These are phyloP conservation scores for Trametes sanguinea DNA, from an alignment of 768 basidiomycete genomes.

Conservation along the genomic window DNA sequence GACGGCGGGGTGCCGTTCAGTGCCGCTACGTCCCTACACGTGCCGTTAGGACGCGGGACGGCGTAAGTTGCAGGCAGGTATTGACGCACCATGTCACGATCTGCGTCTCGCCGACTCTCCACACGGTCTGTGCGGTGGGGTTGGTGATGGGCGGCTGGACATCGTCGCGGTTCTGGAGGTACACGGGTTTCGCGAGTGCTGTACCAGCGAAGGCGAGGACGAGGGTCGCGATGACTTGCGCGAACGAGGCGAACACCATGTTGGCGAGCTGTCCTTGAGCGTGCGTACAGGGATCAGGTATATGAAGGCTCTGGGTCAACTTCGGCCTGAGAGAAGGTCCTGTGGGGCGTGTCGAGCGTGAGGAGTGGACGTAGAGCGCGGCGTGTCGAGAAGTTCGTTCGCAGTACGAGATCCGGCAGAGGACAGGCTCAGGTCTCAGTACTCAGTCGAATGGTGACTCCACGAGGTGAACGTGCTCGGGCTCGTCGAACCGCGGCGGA, in stretches of 20 bases:
- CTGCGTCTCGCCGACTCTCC: constrained; percentile 40
- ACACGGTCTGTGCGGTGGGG: constrained; percentile 38
- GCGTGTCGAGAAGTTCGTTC: not conserved
- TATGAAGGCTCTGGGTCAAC: not conserved
- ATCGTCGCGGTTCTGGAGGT: constrained; percentile 19
- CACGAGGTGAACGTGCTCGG: not conserved
- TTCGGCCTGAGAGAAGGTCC: not conserved
- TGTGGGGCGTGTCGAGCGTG: constrained; percentile 6
- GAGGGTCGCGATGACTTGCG: constrained; percentile 2
- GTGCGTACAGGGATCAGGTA: not conserved
- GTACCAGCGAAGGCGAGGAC: constrained; percentile 9
- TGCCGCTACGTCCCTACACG: constrained; percentile 28
- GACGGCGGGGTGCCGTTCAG: constrained; percentile 38
- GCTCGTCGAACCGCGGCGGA: not conserved
- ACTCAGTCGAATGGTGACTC: not conserved
- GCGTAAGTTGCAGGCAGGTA: not conserved
- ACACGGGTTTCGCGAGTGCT: constrained; percentile 15
- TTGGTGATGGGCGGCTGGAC: constrained; percentile 42
- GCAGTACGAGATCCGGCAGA: constrained; percentile 2
- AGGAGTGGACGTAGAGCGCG: constrained; percentile 11
- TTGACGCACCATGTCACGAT: constrained; percentile 45
- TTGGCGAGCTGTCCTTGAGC: not conserved
- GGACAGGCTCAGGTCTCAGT: not conserved
- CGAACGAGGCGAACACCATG: constrained; percentile 1
- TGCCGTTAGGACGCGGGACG: not conserved